phyloP scores from a whole-genome alignment of 768 basidiomycete species.

The Suillus bovinus region DNA sequence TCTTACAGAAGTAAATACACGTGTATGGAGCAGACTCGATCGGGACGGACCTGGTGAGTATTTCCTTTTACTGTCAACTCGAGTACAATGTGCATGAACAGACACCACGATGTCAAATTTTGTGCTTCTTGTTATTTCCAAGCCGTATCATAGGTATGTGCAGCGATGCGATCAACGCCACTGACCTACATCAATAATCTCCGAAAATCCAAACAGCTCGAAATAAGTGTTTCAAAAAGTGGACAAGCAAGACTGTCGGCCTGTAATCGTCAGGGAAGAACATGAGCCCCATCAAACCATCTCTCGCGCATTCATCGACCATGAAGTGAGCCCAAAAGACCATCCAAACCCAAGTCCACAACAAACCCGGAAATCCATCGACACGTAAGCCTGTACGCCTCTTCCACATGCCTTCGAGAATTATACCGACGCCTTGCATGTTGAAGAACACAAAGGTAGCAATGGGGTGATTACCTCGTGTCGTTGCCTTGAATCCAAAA shows the following conservation, averaged over 20 bases:
- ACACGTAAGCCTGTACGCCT: constrained; percentile 45
- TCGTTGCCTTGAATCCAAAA: constrained; percentile 58
- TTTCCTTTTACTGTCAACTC: too few species aligned
- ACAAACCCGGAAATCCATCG: constrained; percentile 46
- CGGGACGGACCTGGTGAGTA: too few species aligned
- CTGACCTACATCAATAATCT: neutral
- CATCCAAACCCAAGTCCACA: constrained; percentile 54
- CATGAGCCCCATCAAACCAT: constrained; percentile 1
- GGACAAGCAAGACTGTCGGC: constrained; percentile 15
- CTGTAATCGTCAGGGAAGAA: constrained; percentile 7
- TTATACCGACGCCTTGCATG: constrained; percentile 52
- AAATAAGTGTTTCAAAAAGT: neutral
- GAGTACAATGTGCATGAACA: too few species aligned
- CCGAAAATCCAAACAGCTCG: neutral
- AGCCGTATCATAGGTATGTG: neutral
- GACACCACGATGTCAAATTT: too few species aligned
- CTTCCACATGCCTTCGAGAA: constrained; percentile 51
- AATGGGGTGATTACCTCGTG: constrained; percentile 46
- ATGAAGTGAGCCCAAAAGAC: constrained; percentile 47
- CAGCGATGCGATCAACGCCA: neutral
- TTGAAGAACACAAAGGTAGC: constrained; percentile 54
- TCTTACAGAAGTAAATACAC: too few species aligned
- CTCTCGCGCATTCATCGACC: constrained; percentile 42
- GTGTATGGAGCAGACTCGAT: too few species aligned
- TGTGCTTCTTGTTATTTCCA: too few species aligned